phyloP scores from a whole-genome alignment of 2,329 filamentous ascomycete species.

The Cladosporium sp. region DNA sequence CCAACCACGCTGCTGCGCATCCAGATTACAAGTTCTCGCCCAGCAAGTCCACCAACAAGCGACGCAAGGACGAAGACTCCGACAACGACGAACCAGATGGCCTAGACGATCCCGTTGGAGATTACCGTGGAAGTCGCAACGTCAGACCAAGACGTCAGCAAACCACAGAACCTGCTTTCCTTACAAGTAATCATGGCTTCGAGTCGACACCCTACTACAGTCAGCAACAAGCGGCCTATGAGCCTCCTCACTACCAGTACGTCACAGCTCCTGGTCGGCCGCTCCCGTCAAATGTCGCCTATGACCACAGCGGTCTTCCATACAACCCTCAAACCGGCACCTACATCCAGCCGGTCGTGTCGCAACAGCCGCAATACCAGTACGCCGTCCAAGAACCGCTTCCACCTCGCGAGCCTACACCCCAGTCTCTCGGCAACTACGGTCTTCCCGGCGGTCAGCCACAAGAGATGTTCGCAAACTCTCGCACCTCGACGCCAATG shows the following conservation, averaged over 20 bases:
- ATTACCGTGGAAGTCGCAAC: conserved; percentile 32
- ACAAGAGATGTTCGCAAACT: conserved; percentile 33
- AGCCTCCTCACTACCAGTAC: conserved; percentile 33
- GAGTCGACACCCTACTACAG: conserved; percentile 35
- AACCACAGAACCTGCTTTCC: conserved; percentile 25
- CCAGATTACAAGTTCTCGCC: conserved; percentile 94
- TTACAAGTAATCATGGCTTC: conserved; percentile 33
- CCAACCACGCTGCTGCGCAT: conserved; percentile 81
- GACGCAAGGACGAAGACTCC: conserved; percentile 39
- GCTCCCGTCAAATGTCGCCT: conserved; percentile 34
- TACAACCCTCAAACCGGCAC: conserved; percentile 32
- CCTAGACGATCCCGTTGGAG: conserved; percentile 38
- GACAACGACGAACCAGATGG: conserved; percentile 38
- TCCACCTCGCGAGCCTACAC: conserved; percentile 30
- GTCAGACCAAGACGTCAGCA: conserved; percentile 29
- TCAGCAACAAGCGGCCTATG: conserved; percentile 30
- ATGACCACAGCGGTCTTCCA: conserved; percentile 30
- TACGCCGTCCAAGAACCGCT: conserved; percentile 31
- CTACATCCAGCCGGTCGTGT: conserved; percentile 27
- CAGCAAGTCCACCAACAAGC: conserved; percentile 64
- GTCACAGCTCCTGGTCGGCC: conserved; percentile 29
- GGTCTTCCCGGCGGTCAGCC: conserved; percentile 36
- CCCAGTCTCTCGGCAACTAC: conserved; percentile 33
- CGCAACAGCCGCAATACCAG: conserved; percentile 29
- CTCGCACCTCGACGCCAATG: conserved; percentile 33